Base-by-base conservation (phyloP, 2,329 filamentous ascomycete genomes). In the Tolypocladium pustulatum region DNA sequence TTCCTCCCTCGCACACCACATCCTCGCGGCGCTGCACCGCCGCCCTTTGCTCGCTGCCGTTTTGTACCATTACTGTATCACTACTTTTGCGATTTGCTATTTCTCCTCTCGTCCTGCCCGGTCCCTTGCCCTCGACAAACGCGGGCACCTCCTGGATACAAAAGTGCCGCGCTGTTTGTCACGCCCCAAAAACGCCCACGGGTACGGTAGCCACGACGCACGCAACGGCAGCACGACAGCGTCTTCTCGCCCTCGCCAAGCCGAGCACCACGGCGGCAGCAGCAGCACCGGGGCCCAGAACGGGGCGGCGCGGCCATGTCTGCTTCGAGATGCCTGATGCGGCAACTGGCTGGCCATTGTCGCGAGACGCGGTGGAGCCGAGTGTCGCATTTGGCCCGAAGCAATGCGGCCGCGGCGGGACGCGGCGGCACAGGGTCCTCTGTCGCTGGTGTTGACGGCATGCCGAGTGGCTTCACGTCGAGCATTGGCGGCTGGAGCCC, bases 251-350 rank as follows among this genome's bases (percentile, higher is more conserved):
- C n/a, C n/a, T n/a, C n/a, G n/a, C n/a, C n/a, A n/a, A n/a, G n/a
- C n/a, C n/a, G n/a, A n/a, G n/a, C n/a, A n/a, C n/a, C n/a, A n/a
- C n/a, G n/a, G n/a, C n/a, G n/a, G n/a, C n/a, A n/a, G 41, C 22
- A 25, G n/a, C n/a, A 4, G n/a, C n/a, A 43, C n/a, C 40, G 40
- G 20, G 40, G 20, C 46, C 46, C 27, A 52, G 49, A 52, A 32
- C 49, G 30, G 49, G 49, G 49, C 49, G 49, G 17, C 34, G 38
- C 40, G 37, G 38, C 54, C 37, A 56, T 56, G 54, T 8, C 40
- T 52, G 59, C 56, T 53, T 61, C 57, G 57, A 58, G 59, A 56
- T 62, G 57, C 62, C 63, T 63, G 61, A 59, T 63, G 58, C 57
- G 61, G 61, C 63, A 62, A 56, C 59, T 60, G 57, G 59, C 54